A percentile compares a stretch with the other conserved stretches of the same genome.
Conservation (phyloP, 208 protist species). For the Naegleria gruberi region DNA sequence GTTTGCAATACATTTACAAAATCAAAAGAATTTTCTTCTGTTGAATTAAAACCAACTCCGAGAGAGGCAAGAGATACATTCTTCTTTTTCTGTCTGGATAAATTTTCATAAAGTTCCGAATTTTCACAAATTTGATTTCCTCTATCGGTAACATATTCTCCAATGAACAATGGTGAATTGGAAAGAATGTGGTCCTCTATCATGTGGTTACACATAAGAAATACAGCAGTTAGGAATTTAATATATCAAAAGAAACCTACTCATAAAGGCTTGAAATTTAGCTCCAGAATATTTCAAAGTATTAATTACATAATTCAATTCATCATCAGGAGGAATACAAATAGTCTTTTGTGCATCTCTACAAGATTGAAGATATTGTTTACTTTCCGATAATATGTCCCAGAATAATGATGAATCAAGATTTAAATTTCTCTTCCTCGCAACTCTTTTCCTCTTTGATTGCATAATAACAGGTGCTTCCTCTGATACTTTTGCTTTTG, state of each 20-base stretch:
- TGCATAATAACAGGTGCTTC: background rate
- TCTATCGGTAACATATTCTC: background rate
- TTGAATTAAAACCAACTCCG: background rate
- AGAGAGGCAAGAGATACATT: background rate
- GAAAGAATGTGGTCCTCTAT: background rate
- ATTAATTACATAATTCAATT: background rate
- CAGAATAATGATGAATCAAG: background rate
- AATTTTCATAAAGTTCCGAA: background rate
- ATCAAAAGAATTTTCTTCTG: background rate
- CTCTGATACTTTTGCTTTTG: background rate
- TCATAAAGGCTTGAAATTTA: background rate
- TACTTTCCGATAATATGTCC: background rate
- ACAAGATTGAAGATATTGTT: background rate
- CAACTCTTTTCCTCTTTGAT: background rate
- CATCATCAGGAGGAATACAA: constrained; percentile 1
- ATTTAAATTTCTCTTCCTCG: background rate
- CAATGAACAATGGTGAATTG: background rate
- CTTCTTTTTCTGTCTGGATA: background rate
- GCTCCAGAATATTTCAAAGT: background rate
- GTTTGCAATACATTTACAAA: background rate
- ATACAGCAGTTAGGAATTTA: too few species aligned
- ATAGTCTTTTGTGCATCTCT: background rate
- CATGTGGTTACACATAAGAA: background rate
- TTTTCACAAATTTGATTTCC: background rate
- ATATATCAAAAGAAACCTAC: background rate